Evolutionary conservation across 176 grass and related monocot genomes (phyloP), one percentile per base, ranked within the genome.

Genomic region (Cenchrus purpureus): DNA sequence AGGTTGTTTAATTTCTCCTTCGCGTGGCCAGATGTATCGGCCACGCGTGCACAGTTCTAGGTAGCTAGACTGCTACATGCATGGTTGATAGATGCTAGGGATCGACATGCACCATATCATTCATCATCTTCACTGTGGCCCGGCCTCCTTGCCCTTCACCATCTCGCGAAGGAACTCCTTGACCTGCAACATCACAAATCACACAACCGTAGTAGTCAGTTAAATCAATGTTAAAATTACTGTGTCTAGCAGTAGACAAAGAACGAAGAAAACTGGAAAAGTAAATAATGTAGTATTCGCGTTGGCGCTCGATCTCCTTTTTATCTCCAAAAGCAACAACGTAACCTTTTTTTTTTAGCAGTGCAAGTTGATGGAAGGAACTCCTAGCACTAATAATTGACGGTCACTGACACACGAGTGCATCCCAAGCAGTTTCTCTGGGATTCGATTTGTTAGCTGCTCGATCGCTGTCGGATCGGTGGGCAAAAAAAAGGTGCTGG

Each of bases 141-240:
- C 76, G 69, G 69, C 20, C 25, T 22, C 6, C 59, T 70, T 70
- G 57, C 8, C 8, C 28, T 76, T 81, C 82, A 70, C 88, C 83
- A 90, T 65, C 78, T 77, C 82, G 66, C 55, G 8, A 59, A 90
- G 72, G 56, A 90, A 86, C 48, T 90, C 88, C 57, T 77, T 86
- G 1, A 90, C 88, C 88, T 90, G 12, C 40, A 50, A 40, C 5
- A 28, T 32, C 17, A 65, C 65, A 61, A 25, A 68, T 1, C 10
- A 10, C 2, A 50, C 37, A 40, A 40, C 2, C 37, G 37, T 40
- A 40, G 37, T 40, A 40, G 37, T 52, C 10, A 46, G 45, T 46
- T 52, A 46, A 45, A n/a, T 8, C 11, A 28, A 48, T 43, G 45
- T 46, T 46, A 52, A 71, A 4, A 13, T 10, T 44, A 40, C 2